A percentile compares a stretch with the other conserved stretches of the same genome.
phyloP scores from a whole-genome alignment of 768 basidiomycete species.

The Hypholoma sublateritium region DNA sequence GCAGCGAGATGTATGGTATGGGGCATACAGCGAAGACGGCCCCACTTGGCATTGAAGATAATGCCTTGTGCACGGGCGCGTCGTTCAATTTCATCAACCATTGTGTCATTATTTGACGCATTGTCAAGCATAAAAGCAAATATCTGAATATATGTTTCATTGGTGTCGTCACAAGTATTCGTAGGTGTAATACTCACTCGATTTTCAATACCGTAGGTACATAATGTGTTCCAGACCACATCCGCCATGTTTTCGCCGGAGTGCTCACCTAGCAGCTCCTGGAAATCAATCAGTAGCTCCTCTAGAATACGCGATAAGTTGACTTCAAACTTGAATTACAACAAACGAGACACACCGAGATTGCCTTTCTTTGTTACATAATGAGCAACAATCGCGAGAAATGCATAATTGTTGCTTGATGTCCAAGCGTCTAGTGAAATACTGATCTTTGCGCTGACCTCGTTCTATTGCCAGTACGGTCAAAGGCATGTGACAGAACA shows the following conservation, averaged over 20 bases:
- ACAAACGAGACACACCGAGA: conserved; percentile 14
- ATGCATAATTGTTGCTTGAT: conserved; percentile 28
- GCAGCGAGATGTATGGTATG: conserved; percentile 35
- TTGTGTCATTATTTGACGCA: conserved; percentile 35
- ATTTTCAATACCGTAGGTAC: conserved; percentile 22
- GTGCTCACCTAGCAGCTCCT: conserved; percentile 31
- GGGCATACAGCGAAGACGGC: conserved; percentile 31
- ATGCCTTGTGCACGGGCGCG: conserved; percentile 13
- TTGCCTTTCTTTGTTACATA: conserved; percentile 23
- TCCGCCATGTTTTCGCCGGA: conserved; percentile 34
- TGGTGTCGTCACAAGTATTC: not conserved
- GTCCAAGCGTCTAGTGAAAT: conserved; percentile 33
- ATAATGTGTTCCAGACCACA: conserved; percentile 26
- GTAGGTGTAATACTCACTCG: conserved; percentile 14
- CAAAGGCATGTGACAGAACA: not conserved
- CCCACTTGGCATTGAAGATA: conserved; percentile 17
- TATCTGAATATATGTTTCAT: conserved; percentile 15
- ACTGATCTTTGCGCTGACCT: conserved; percentile 12
- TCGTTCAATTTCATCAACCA: conserved; percentile 20
- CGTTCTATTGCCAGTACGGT: not conserved
- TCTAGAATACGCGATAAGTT: conserved; percentile 18
- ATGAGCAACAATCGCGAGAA: conserved; percentile 28
- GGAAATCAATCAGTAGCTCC: conserved; percentile 35
- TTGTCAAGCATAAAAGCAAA: conserved; percentile 33
- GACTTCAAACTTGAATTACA: not conserved